Percentiles rank a stretch among this genome's conserved stretches.
Evolutionary conservation across 1,139 yeast species (phyloP).

Genomic region (Meyerozyma smithsonii): DNA sequence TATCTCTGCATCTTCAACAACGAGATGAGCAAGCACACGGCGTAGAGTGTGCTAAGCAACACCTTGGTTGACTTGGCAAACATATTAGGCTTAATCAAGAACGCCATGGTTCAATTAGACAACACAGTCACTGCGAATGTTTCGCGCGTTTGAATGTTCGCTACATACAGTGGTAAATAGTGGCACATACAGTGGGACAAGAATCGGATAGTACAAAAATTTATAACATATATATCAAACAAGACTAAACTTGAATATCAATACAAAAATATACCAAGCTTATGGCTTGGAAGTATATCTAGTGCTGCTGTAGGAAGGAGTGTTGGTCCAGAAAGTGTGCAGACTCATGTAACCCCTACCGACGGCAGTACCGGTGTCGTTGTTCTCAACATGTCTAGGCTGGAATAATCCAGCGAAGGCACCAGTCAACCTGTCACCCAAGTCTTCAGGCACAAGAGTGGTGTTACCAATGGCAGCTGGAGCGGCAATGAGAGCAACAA

Average conservation of each 20-base stretch:
- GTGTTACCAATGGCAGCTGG: conserved; percentile 72
- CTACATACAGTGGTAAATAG: too few species aligned
- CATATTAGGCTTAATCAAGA: conserved; percentile 1
- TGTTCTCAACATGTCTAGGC: conserved; percentile 75
- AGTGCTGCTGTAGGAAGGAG: conserved; percentile 45
- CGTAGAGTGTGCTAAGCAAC: neutral
- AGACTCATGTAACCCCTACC: conserved; percentile 47
- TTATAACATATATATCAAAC: conserved; percentile 4
- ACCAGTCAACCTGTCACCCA: conserved; percentile 33
- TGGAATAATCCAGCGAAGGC: conserved; percentile 75
- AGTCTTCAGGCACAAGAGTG: conserved; percentile 25
- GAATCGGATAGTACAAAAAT: neutral
- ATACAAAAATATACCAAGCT: conserved; percentile 8
- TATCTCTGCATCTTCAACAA: neutral
- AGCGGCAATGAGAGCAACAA: conserved; percentile 77
- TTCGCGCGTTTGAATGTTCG: too few species aligned
- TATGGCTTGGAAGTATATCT: conserved; percentile 63
- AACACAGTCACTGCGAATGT: neutral
- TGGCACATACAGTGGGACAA: too few species aligned
- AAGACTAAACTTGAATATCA: conserved; percentile 4
- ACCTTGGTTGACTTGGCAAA: conserved; percentile 3
- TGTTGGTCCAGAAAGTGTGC: conserved; percentile 41
- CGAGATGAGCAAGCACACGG: neutral
- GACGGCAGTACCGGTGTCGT: conserved; percentile 70
- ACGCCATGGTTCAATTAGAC: neutral